Evolutionary conservation across 768 basidiomycete species (phyloP), one percentile per base, ranked within the genome.

Genomic region (Dictyophora rubrovolvata): DNA sequence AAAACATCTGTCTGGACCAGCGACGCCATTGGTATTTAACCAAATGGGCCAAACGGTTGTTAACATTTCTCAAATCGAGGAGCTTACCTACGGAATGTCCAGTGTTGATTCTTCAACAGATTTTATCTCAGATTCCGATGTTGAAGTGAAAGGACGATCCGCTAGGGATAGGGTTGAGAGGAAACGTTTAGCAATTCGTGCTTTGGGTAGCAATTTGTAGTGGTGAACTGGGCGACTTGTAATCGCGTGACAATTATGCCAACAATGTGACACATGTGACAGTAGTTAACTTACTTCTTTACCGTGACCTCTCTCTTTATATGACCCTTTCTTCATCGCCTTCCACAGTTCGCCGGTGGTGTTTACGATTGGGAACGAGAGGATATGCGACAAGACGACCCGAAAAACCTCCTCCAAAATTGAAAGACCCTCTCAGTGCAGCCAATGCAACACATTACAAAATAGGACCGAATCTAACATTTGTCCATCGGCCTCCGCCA

Each of bases 401-500:
- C 21, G 56, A 62, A 62, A 50, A 37, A 21, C 81, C 85, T 2
- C 79, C 85, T 7, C 77, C 79, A 47, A 81, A 78, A 53, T 73
- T 79, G 23, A 74, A 78, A 17, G 85, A 86, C 63, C 85, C 85
- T 1, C 71, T 86, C 54, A 60, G 69, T 56, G 76, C 78, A 69
- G 74, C 80, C 42, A 74, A 78, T 42, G 81, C 80, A 37, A 70
- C 70, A 16, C 54, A 46, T n/a, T 36, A 60, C 54, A 52, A 60
- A 55, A 35, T 60, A 23, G 74, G 78, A 60, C 70, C 62, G 21
- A 61, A 62, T 20, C 58, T 90, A 57, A 87, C 87, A 0, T 92
- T 92, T 69, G 84, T 92, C 60, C 87, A 89, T 68, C 84, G 90
- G 48, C 87, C 87, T n/a, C 90, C 89, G 0, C 87, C 89, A 0